Percentiles rank a stretch among this genome's conserved stretches.
phyloP scores from a whole-genome alignment of 2,329 filamentous ascomycete species.

The Clonostachys chloroleuca region DNA sequence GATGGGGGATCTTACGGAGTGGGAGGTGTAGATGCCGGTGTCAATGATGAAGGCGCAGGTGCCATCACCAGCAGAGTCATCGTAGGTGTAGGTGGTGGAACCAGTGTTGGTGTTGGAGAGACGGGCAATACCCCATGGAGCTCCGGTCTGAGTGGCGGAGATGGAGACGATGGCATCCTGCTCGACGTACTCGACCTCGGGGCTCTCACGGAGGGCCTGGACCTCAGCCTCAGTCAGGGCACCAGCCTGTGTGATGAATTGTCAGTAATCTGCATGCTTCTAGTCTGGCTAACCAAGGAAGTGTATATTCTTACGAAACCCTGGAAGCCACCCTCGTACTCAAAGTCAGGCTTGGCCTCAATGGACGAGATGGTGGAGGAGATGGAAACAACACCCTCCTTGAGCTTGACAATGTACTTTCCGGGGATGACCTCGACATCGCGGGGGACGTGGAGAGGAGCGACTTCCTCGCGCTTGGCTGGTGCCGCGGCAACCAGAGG shows the following conservation, averaged over 20 bases:
- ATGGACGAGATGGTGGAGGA: constrained; percentile 16
- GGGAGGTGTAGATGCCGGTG: constrained; percentile 24
- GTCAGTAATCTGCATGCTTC: too few relatives aligned
- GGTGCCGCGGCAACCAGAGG: constrained; percentile 22
- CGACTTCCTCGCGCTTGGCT: constrained; percentile 19
- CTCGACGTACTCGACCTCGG: constrained; percentile 23
- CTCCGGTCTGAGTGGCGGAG: constrained; percentile 25
- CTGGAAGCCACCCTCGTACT: constrained; percentile 15
- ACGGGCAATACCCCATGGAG: constrained; percentile 27
- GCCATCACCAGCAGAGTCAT: constrained; percentile 21
- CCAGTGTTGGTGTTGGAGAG: constrained; percentile 18
- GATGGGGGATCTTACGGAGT: constrained; percentile 8
- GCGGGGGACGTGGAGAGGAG: constrained; percentile 24
- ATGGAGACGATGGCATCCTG: constrained; percentile 20
- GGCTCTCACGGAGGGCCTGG: constrained; percentile 14
- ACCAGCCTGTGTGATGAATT: constrained; percentile 5
- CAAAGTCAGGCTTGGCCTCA: constrained; percentile 22
- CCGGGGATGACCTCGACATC: constrained; percentile 20
- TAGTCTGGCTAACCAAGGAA: too few relatives aligned
- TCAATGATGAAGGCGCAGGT: constrained; percentile 34
- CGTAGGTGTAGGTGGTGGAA: constrained; percentile 18
- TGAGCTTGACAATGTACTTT: constrained; percentile 32
- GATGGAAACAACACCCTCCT: constrained; percentile 13
- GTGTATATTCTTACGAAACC: constrained; percentile 11
- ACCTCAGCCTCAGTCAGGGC: constrained; percentile 13